phyloP scores from a whole-genome alignment of 2,329 filamentous ascomycete genomes.

The Pochonia chlamydosporia region DNA sequence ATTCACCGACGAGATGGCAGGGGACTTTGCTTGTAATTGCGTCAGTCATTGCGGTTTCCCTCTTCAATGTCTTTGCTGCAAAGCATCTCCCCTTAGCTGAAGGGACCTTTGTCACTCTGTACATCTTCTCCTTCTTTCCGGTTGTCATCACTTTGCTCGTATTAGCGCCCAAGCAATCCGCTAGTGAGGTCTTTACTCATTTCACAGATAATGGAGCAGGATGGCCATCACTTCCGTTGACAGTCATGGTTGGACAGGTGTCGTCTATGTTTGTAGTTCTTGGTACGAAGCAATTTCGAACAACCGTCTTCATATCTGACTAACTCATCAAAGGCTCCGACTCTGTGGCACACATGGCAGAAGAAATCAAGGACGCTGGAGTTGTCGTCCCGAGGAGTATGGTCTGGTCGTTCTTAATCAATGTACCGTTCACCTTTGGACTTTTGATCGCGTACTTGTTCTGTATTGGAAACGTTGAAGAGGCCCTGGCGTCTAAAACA shows the following conservation, averaged over 20 bases:
- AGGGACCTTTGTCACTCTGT: constrained; percentile 10
- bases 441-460: constrained; percentile 18
- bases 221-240: constrained; percentile 8
- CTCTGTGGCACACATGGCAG: constrained; percentile 12
- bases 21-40: constrained; percentile 9
- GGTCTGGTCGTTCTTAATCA: constrained; percentile 13
- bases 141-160: constrained; percentile 10
- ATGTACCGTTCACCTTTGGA: constrained; percentile 14
- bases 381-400: constrained; percentile 14
- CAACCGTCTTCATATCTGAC: no score
- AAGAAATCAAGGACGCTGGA: constrained; percentile 14
- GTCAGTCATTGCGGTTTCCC: constrained; percentile 6
- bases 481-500: constrained; percentile 3
- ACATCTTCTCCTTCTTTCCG: constrained; percentile 12
- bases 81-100: constrained; percentile 10
- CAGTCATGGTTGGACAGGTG: constrained; percentile 12
- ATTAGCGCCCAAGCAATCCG: constrained; percentile 9
- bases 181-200: constrained; percentile 6
- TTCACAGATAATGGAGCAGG: constrained; percentile 11
- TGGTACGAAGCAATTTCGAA: constrained; percentile 2
- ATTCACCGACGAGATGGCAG: constrained; percentile 5
- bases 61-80: constrained; percentile 11
- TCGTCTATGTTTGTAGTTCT: constrained; percentile 10
- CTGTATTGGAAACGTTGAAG: constrained; percentile 13
- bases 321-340: constrained; percentile 9